Evolutionary conservation across 2,329 filamentous ascomycete genomes (phyloP).

Genomic region (Aspergillus fumigatus): DNA sequence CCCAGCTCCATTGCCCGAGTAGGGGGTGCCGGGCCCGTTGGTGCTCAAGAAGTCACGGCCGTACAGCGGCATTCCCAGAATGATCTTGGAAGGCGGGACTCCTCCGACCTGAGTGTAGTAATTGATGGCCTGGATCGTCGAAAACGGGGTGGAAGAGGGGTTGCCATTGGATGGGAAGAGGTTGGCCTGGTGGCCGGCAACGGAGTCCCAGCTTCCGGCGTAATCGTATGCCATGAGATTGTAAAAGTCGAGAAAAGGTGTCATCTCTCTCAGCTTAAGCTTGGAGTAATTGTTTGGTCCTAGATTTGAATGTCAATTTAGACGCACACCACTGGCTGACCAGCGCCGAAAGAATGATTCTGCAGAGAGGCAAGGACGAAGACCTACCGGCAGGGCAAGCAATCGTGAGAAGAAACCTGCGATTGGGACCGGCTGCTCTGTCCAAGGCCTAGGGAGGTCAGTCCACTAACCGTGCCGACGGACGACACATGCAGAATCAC

Average conservation of each 20-base stretch:
- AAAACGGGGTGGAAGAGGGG: conserved; percentile 70
- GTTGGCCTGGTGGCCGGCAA: conserved; percentile 77
- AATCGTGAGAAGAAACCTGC: conserved; percentile 47
- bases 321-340: not conserved
- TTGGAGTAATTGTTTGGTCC: conserved; percentile 41
- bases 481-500: not conserved
- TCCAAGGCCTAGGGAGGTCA: conserved; percentile 29
- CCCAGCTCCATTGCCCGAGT: conserved; percentile 64
- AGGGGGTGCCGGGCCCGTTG: conserved; percentile 67
- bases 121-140: conserved; percentile 63
- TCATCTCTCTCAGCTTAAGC: conserved; percentile 43
- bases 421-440: conserved; percentile 34
- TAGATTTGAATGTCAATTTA: conserved; percentile 6
- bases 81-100: conserved; percentile 66
- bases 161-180: conserved; percentile 58
- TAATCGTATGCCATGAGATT: conserved; percentile 79
- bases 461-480: not conserved
- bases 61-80: conserved; percentile 94
- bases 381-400: conserved; percentile 44
- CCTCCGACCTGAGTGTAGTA: conserved; percentile 61
- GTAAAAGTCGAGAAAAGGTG: conserved; percentile 49
- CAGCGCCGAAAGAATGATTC: not conserved
- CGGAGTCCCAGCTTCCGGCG: conserved; percentile 72
- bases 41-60: conserved; percentile 81
- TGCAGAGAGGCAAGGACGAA: not conserved